Conservation (phyloP, 768 basidiomycete genomes). For the Pleurotus sapidus region DNA sequence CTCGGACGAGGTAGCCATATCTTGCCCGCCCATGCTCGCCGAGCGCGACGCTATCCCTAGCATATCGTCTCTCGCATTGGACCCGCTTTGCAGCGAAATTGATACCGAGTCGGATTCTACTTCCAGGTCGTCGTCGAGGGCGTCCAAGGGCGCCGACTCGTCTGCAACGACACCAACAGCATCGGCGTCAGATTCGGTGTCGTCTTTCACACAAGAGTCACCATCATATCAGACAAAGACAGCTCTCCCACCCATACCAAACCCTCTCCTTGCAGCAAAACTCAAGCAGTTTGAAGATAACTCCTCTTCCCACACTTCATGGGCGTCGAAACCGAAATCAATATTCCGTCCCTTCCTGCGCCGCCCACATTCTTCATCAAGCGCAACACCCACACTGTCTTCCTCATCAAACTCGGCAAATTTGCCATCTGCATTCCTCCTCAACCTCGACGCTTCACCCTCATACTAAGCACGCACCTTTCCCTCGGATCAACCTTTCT, state of each 20-base stretch:
- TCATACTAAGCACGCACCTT: constrained; percentile 15
- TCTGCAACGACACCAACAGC: constrained; percentile 1
- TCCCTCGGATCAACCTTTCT: constrained; percentile 2
- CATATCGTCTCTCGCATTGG: constrained; percentile 8
- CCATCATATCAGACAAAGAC: background rate
- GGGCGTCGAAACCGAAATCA: background rate
- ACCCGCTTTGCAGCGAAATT: background rate
- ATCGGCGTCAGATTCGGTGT: constrained; percentile 2
- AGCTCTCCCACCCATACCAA: constrained; percentile 2
- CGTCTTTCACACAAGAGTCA: constrained; percentile 1
- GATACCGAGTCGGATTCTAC: constrained; percentile 15
- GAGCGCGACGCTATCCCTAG: background rate
- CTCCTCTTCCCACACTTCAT: background rate
- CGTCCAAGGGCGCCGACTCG: constrained; percentile 1
- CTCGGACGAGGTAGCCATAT: constrained; percentile 15
- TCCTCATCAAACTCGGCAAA: constrained; percentile 21
- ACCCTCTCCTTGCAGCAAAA: constrained; percentile 5
- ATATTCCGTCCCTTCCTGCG: background rate
- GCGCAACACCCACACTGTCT: constrained; percentile 3
- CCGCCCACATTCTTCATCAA: background rate
- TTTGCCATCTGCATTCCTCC: constrained; percentile 16
- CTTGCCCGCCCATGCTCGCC: constrained; percentile 19
- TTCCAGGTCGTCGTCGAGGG: background rate
- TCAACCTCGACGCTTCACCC: constrained; percentile 22
- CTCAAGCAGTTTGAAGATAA: background rate